Base-by-base conservation (phyloP, 2,329 filamentous ascomycete species). In the Xenosphaeropsis pyriputrescens region DNA sequence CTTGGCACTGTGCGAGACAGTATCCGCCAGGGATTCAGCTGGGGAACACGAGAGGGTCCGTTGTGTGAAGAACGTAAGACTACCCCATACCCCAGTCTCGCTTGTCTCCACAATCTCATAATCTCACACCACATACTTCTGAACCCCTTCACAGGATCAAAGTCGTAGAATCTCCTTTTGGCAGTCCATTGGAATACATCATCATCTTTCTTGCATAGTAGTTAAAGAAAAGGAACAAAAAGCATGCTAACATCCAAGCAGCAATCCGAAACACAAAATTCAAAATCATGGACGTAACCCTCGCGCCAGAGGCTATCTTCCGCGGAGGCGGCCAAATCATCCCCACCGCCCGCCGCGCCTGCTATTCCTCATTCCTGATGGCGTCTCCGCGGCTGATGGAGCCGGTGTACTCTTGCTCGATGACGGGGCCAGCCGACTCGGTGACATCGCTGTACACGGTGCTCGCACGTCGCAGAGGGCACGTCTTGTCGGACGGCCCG, bases 211-310 rank as follows among this genome's bases (percentile, higher is more conserved):
- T 26, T 26, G 22, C 22, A 26, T 26, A 9, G 8, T 9, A 26
- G 12, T 6, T 9, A 26, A 5, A 5, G 22, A 26, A 9, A 26
- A 11, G 22, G 12, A 26, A 3, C 22, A 26, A 26, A 17, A 35
- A 18, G 16, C 3, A 16, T 12, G 12, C 29, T 43, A 50, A 56
- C 42, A 14, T 29, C 35, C 42, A 41, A 44, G 45, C 52, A 85
- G 81, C 91, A 26, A 96, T 98, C 54, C 88, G 91, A 50, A 98
- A 98, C 61, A 85, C 85, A 49, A 95, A 94, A 56, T 98, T 98
- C 71, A 85, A 88, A 55, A 76, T 98, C 52, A 96, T 88, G 43
- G 89, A 96, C 55, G 75, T 94, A 38, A 69, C 81, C 32, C 70
- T 98, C 15, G 89, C 88, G 9, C 70, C 77, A 37, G 86, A 96